Percentiles rank a stretch among this genome's conserved stretches.
These are phyloP conservation scores for Cyanidium caldarium DNA, from an alignment of 23 red algal species.

Conservation along the genomic window DNA sequence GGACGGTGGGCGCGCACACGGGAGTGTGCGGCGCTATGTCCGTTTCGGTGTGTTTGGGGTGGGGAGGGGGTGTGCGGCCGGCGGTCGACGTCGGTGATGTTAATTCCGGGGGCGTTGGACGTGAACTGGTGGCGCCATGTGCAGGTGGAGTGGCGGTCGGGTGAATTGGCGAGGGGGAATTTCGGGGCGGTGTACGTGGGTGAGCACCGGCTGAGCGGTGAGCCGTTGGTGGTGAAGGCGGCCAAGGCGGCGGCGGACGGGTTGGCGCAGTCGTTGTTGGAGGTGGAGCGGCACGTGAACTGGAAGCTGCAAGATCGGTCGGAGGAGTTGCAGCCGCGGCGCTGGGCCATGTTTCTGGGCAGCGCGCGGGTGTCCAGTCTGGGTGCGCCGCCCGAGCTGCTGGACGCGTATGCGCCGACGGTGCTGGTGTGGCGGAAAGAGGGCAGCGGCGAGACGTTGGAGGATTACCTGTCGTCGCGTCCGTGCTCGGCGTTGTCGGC, in stretches of 20 bases:
- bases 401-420: slow-evolving; percentile 1
- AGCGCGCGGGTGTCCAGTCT: background rate
- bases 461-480: slow-evolving; percentile 26
- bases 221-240: slow-evolving; percentile 33
- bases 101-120: no score
- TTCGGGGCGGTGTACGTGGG: background rate
- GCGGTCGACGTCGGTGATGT: no score
- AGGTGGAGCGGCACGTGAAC: slow-evolving; percentile 34
- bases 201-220: background rate
- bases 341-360: slow-evolving; percentile 49
- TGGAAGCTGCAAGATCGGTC: slow-evolving; percentile 14
- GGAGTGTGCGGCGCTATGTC: no score
- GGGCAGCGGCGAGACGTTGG: slow-evolving; percentile 20
- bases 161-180: background rate
- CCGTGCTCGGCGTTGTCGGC: slow-evolving; percentile 1
- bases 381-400: background rate
- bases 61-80: no score
- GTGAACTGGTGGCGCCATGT: no score
- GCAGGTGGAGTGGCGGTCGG: background rate
- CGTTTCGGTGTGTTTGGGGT: no score
- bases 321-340: background rate
- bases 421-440: slow-evolving; percentile 51
- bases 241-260: background rate
- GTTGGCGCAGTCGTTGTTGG: slow-evolving; percentile 23
- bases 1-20: no score